These are phyloP conservation scores for Pascua guehoae DNA, from an alignment of 1,284 basidiomycete genomes.

Conservation along the genomic window DNA sequence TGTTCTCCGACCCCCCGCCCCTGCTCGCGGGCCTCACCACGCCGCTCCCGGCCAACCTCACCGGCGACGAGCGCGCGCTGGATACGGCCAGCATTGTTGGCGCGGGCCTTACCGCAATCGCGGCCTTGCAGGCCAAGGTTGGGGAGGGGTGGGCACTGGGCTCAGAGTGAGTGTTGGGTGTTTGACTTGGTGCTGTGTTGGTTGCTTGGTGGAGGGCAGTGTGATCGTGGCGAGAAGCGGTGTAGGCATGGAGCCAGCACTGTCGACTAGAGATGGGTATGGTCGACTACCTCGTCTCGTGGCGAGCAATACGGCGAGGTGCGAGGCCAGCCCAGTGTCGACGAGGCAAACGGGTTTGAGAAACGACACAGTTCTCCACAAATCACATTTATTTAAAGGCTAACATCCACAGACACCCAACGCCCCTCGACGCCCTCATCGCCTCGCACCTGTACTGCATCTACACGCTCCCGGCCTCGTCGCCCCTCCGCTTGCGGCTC, in stretches of 20 bases:
- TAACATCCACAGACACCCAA: slow-evolving; percentile 26
- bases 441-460: slow-evolving; percentile 42
- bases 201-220: too few relatives aligned
- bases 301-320: too few relatives aligned
- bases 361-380: too few relatives aligned
- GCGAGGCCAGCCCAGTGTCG: too few relatives aligned
- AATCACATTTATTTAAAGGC: not conserved
- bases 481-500: slow-evolving; percentile 21
- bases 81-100: slow-evolving; percentile 20
- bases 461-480: slow-evolving; percentile 22
- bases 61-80: slow-evolving; percentile 32
- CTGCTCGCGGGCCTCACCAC: slow-evolving; percentile 39
- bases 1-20: slow-evolving; percentile 31
- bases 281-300: too few relatives aligned
- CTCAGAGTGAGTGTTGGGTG: slow-evolving; percentile 26
- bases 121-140: slow-evolving; percentile 22
- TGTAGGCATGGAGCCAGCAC: too few relatives aligned
- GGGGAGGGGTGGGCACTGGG: slow-evolving; percentile 30
- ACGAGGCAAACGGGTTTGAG: too few relatives aligned
- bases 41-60: slow-evolving; percentile 39
- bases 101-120: slow-evolving; percentile 29
- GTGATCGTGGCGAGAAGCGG: too few relatives aligned
- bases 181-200: too few relatives aligned
- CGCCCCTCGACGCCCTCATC: slow-evolving; percentile 46
- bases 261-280: too few relatives aligned